Percentiles rank a stretch among this genome's conserved stretches.
These are phyloP conservation scores for Trematosphaeria pertusa DNA, from an alignment of 2,329 filamentous ascomycete species.

Conservation along the genomic window DNA sequence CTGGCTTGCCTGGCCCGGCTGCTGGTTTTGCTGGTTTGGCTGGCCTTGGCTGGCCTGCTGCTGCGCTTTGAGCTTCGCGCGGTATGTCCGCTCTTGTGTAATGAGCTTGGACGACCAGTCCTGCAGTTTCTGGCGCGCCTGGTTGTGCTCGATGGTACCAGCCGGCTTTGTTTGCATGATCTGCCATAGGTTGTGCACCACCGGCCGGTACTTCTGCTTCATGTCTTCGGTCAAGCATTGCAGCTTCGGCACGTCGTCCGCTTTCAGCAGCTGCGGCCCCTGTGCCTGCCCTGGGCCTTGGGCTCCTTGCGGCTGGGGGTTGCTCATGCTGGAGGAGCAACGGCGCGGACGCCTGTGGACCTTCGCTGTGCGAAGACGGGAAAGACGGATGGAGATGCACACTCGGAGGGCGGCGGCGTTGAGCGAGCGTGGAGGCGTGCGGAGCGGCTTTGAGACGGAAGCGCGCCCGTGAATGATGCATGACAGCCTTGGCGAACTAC, in stretches of 20 bases:
- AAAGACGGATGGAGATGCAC: too few relatives aligned
- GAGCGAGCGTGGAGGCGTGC: too few relatives aligned
- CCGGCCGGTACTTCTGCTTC: conserved; percentile 62
- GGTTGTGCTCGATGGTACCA: conserved; percentile 58
- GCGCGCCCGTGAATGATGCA: too few relatives aligned
- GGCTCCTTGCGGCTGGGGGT: conserved; percentile 39
- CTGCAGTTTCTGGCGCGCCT: conserved; percentile 59
- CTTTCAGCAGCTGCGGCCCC: conserved; percentile 34
- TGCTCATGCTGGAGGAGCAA: too few relatives aligned
- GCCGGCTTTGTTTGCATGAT: conserved; percentile 57
- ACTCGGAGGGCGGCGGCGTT: too few relatives aligned
- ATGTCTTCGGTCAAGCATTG: conserved; percentile 57
- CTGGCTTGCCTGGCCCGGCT: conserved; percentile 24
- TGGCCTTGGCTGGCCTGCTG: conserved; percentile 27
- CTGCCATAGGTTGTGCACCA: conserved; percentile 63
- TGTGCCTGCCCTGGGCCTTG: conserved; percentile 27
- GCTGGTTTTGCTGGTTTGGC: conserved; percentile 25
- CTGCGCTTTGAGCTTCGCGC: conserved; percentile 45
- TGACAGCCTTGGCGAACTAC: too few relatives aligned
- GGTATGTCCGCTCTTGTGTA: conserved; percentile 53
- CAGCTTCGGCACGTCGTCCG: conserved; percentile 45
- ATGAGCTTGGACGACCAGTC: conserved; percentile 61
- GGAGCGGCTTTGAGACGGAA: too few relatives aligned
- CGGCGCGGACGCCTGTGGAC: too few relatives aligned
- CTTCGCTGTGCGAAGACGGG: too few relatives aligned